Evolutionary conservation across 1,284 basidiomycete genomes (phyloP).

Genomic region (Cutaneotrichosporon cyanovorans): DNA sequence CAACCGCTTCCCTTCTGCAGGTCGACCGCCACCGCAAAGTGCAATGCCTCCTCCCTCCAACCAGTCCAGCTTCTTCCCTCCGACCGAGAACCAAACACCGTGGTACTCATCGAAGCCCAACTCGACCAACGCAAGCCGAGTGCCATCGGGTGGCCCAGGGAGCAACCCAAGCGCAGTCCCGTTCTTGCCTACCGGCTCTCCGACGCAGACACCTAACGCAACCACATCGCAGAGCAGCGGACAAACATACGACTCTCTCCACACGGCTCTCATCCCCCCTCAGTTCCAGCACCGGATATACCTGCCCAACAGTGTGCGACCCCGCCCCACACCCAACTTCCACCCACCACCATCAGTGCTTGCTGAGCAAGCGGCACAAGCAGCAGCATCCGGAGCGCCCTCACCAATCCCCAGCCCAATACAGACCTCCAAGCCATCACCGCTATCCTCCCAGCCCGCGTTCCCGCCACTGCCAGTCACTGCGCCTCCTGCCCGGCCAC

Average conservation of each 20-base stretch:
- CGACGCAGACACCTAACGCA: not conserved
- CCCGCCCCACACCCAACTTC: slow-evolving; percentile 36
- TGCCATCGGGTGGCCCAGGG: slow-evolving; percentile 7
- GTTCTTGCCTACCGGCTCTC: slow-evolving; percentile 28
- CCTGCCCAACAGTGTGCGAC: slow-evolving; percentile 35
- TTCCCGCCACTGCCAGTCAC: slow-evolving; percentile 40
- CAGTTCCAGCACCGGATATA: slow-evolving; percentile 46
- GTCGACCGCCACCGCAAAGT: slow-evolving; percentile 5
- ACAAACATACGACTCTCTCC: slow-evolving; percentile 21
- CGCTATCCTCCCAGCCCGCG: slow-evolving; percentile 16
- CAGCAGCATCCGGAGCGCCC: slow-evolving; percentile 6
- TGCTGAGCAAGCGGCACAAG: slow-evolving; percentile 25
- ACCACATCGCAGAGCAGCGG: not conserved
- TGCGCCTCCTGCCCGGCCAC: not conserved
- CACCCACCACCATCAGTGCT: slow-evolving; percentile 37
- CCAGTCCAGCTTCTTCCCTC: slow-evolving; percentile 5
- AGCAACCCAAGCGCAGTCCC: slow-evolving; percentile 35
- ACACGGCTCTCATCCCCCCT: slow-evolving; percentile 43
- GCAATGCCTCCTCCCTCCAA: slow-evolving; percentile 4
- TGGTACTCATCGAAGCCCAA: slow-evolving; percentile 8
- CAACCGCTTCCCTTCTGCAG: slow-evolving; percentile 33
- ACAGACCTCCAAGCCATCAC: slow-evolving; percentile 1
- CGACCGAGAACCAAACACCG: not conserved
- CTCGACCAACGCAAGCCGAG: not conserved
- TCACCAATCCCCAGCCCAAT: not conserved